Evolutionary conservation across 805 yeast species (phyloP).

Genomic region (Zygosaccharomyces gambellarensis): DNA sequence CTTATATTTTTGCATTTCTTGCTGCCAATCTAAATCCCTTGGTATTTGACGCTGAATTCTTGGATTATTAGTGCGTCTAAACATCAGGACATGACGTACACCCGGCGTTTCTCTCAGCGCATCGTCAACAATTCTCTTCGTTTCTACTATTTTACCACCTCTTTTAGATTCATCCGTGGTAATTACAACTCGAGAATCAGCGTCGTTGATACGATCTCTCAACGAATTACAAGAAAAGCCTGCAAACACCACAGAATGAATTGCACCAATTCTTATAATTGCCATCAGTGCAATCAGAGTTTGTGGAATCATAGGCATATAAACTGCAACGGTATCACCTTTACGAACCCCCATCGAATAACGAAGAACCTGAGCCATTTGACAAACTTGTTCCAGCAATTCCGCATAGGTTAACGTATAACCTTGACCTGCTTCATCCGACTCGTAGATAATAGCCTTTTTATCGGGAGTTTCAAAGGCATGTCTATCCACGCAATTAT

Average conservation of each 20-base stretch:
- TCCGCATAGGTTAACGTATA: slow-evolving; percentile 63
- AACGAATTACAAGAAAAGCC: slow-evolving; percentile 74
- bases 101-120: slow-evolving; percentile 63
- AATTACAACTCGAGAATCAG: slow-evolving; percentile 64
- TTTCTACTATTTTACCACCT: slow-evolving; percentile 77
- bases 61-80: slow-evolving; percentile 63
- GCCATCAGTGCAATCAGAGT: slow-evolving; percentile 74
- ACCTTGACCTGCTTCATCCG: slow-evolving; percentile 64
- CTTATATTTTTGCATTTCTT: slow-evolving; percentile 58
- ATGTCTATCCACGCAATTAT: slow-evolving; percentile 78
- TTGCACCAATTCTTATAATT: slow-evolving; percentile 73
- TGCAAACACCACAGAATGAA: slow-evolving; percentile 82
- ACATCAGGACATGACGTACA: slow-evolving; percentile 66
- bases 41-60: slow-evolving; percentile 41
- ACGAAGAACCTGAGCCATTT: slow-evolving; percentile 64
- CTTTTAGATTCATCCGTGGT: slow-evolving; percentile 80
- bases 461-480: slow-evolving; percentile 67
- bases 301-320: slow-evolving; percentile 82
- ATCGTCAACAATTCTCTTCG: slow-evolving; percentile 78
- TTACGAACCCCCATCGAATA: slow-evolving; percentile 60
- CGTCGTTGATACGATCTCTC: slow-evolving; percentile 67
- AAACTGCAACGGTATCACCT: slow-evolving; percentile 84
- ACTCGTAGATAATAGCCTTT: slow-evolving; percentile 73
- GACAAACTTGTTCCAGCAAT: slow-evolving; percentile 62
- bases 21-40: slow-evolving; percentile 76